Base-by-base conservation (phyloP, 2,329 filamentous ascomycete genomes). In the Aspergillus niger region DNA sequence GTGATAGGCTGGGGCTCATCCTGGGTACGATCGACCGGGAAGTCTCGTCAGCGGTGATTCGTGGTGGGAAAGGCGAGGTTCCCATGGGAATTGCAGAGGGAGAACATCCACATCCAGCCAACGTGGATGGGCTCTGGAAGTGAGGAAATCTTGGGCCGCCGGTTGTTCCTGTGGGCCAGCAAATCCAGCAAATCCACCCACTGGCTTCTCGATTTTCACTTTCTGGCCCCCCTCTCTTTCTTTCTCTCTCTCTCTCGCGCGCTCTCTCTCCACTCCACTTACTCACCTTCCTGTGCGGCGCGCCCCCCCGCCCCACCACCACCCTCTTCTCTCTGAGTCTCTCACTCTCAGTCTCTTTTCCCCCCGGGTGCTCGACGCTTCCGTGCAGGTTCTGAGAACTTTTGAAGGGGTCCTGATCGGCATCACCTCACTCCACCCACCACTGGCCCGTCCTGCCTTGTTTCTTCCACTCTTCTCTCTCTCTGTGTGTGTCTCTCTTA, bases 361-460 rank as follows among this genome's bases (percentile, higher is more conserved):
- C 57, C 58, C 57, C 50, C 58, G 49, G 41, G 32, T 50, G 53
- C 60, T 60, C 50, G 61, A 63, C 61, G 61, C 58, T 63, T 63
- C 61, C 61, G 61, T 63, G 58, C 61, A 63, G 60, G 57, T 57
- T 60, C 57, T 51, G 15, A 52, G 53, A 59, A 59, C 32, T 57
- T 38, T 50, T 55, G 36, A 39, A 58, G 56, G 60, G 57, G 57
- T 30, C 57, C 60, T 60, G 61, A 60, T 63, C 58, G 59, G 47
- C 61, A 60, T 53, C 48, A 41, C 43, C 48, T 58, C 32, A 13
- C 55, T 43, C 52, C 59, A 53, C 56, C 41, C 50, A 39, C 41
- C 50, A 39, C 56, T 36, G 24, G 43, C 24, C 24, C 38, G 28
- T 30, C 36, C 32, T 59, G 50, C 50, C 52, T 24, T 49, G 10